Conservation (phyloP, 106 monocot genomes). For the Triglochin maritima region DNA sequence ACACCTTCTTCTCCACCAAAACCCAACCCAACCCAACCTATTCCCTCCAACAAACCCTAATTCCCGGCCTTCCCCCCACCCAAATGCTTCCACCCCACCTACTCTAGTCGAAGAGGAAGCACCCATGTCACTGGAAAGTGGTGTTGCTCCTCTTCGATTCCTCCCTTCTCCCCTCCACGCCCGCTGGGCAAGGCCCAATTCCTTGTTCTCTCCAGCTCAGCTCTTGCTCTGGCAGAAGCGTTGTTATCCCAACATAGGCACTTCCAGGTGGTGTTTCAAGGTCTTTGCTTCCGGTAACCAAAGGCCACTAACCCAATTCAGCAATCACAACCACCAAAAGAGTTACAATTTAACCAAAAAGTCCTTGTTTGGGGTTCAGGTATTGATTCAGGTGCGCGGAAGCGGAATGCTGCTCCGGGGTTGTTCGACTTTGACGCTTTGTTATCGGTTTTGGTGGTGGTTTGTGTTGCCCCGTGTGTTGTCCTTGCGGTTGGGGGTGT, state of each 20-base stretch:
- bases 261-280: neutral
- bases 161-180: neutral
- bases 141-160: constrained; percentile 1
- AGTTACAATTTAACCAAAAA: neutral
- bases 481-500: constrained; percentile 45
- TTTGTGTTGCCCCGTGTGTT: constrained; percentile 45
- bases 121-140: neutral
- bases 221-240: neutral
- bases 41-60: no score
- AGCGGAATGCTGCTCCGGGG: neutral
- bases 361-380: neutral
- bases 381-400: neutral
- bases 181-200: neutral
- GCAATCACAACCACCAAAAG: neutral
- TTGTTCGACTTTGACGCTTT: constrained; percentile 35
- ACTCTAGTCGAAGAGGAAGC: no score
- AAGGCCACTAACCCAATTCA: neutral
- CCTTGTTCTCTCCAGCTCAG: neutral
- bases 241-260: neutral
- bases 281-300: neutral
- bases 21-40: no score
- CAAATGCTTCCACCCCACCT: no score
- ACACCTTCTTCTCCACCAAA: no score
- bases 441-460: constrained; percentile 35
- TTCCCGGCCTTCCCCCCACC: no score